Evolutionary conservation across 495 filamentous ascomycete species (phyloP).

Genomic region (Penicillium goetzii): DNA sequence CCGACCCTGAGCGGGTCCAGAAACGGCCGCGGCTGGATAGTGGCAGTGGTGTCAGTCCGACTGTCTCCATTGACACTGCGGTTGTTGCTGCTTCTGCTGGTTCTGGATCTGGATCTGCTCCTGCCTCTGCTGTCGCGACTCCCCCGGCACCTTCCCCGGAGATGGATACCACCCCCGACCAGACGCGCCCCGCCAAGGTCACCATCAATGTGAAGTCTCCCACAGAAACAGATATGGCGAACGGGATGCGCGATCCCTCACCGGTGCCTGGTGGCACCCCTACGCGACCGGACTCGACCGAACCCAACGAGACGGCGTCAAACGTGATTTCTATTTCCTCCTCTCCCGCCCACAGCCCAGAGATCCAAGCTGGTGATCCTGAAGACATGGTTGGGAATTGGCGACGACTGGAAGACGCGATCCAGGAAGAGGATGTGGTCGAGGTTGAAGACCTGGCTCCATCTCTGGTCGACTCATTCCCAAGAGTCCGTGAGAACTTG

Average conservation of each 20-base stretch:
- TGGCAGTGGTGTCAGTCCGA: slow-evolving; percentile 50
- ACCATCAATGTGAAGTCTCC: slow-evolving; percentile 61
- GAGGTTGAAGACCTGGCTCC: slow-evolving; percentile 36
- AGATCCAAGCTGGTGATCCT: slow-evolving; percentile 59
- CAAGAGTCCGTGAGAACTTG: slow-evolving; percentile 31
- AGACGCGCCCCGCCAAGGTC: slow-evolving; percentile 51
- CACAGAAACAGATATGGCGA: slow-evolving; percentile 27
- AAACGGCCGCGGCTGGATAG: slow-evolving; percentile 68
- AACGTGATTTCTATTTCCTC: slow-evolving; percentile 52
- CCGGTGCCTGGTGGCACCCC: slow-evolving; percentile 20
- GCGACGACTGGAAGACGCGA: slow-evolving; percentile 44
- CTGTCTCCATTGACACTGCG: slow-evolving; percentile 47
- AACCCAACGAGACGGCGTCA: slow-evolving; percentile 29
- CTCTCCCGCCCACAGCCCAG: slow-evolving; percentile 53
- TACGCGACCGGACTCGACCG: slow-evolving; percentile 20
- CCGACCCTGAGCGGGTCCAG: slow-evolving; percentile 55
- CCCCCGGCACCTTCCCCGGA: slow-evolving; percentile 35
- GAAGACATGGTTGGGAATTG: slow-evolving; percentile 59
- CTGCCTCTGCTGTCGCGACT: slow-evolving; percentile 20
- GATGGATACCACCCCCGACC: slow-evolving; percentile 39
- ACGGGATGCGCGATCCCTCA: slow-evolving; percentile 19
- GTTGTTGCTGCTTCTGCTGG: background rate
- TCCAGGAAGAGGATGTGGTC: slow-evolving; percentile 42
- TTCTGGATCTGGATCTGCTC: slow-evolving; percentile 15
- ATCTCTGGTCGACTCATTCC: slow-evolving; percentile 41